Percentiles rank a stretch among this genome's conserved stretches.
These are phyloP conservation scores for Annulohypoxylon nitens DNA, from an alignment of 495 filamentous ascomycete species.

Conservation along the genomic window DNA sequence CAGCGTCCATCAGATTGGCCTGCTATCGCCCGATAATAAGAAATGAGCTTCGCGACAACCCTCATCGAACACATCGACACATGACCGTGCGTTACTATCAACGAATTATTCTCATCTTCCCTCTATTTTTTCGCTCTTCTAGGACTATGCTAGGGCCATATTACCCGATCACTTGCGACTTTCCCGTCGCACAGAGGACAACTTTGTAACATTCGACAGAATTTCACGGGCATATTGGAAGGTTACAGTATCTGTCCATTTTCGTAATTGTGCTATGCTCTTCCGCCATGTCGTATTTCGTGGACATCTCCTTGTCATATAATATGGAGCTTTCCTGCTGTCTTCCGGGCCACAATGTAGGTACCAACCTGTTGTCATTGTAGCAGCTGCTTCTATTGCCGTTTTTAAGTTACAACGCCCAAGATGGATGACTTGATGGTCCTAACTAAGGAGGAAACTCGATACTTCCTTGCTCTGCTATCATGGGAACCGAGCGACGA, in stretches of 20 bases:
- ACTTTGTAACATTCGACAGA: slow-evolving; percentile 32
- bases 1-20: slow-evolving; percentile 26
- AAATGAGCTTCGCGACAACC: background rate
- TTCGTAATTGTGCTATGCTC: slow-evolving; percentile 36
- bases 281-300: slow-evolving; percentile 22
- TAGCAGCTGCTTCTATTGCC: background rate
- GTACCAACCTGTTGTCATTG: background rate
- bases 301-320: slow-evolving; percentile 21
- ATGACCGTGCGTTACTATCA: slow-evolving; percentile 10
- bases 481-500: slow-evolving; percentile 54
- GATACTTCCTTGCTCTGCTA: slow-evolving; percentile 59
- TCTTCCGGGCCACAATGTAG: slow-evolving; percentile 1
- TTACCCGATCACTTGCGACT: slow-evolving; percentile 24
- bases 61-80: slow-evolving; percentile 3
- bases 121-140: background rate
- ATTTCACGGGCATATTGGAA: slow-evolving; percentile 27
- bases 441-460: slow-evolving; percentile 58
- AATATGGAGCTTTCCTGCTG: slow-evolving; percentile 16
- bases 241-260: slow-evolving; percentile 33
- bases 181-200: slow-evolving; percentile 25
- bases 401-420: background rate
- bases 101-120: background rate
- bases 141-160: background rate
- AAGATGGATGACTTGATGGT: slow-evolving; percentile 48
- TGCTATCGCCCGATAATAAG: slow-evolving; percentile 30